These are phyloP conservation scores for Backusella westeae DNA, from an alignment of 192 early-diverging fungal species.

Conservation along the genomic window DNA sequence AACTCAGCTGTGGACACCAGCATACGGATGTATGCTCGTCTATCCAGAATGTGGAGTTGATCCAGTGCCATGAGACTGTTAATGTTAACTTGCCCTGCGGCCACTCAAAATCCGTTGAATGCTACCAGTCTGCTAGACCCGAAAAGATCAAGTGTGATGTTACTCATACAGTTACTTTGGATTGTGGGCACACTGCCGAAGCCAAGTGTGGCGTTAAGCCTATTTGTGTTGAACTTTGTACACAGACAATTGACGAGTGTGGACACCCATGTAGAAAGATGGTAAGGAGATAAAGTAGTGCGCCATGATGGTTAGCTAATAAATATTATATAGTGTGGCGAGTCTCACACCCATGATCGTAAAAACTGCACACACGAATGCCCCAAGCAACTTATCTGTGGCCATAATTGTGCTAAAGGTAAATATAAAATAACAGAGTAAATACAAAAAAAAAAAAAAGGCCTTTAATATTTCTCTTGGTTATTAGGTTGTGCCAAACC, in stretches of 20 bases:
- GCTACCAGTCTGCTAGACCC: not conserved
- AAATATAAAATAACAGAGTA: not conserved
- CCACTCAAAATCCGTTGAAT: slow-evolving; percentile 6
- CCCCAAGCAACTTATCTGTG: slow-evolving; percentile 33
- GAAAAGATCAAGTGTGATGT: not conserved
- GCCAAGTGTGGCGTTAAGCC: not conserved
- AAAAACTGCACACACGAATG: slow-evolving; percentile 19
- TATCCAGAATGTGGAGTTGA: not conserved
- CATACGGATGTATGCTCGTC: not conserved
- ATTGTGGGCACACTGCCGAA: not conserved
- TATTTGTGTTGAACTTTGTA: slow-evolving; percentile 13
- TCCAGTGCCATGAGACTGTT: not conserved
- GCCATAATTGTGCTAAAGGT: slow-evolving; percentile 34
- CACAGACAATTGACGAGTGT: slow-evolving; percentile 3
- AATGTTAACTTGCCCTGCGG: slow-evolving; percentile 15
- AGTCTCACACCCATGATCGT: slow-evolving; percentile 23
- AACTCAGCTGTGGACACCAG: slow-evolving; percentile 3
- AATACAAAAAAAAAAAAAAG: too few species aligned
- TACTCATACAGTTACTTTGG: not conserved
- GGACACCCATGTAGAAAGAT: slow-evolving; percentile 17
- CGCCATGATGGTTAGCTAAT: not conserved
- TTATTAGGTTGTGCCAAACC: slow-evolving; percentile 28
- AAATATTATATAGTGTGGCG: slow-evolving; percentile 18
- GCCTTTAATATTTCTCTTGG: not conserved
- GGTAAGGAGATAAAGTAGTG: not conserved